A percentile compares a stretch with the other conserved stretches of the same genome.
These are phyloP conservation scores for Echeveria elegans DNA, from an alignment of 164 flowering plant genomes.

Conservation along the genomic window DNA sequence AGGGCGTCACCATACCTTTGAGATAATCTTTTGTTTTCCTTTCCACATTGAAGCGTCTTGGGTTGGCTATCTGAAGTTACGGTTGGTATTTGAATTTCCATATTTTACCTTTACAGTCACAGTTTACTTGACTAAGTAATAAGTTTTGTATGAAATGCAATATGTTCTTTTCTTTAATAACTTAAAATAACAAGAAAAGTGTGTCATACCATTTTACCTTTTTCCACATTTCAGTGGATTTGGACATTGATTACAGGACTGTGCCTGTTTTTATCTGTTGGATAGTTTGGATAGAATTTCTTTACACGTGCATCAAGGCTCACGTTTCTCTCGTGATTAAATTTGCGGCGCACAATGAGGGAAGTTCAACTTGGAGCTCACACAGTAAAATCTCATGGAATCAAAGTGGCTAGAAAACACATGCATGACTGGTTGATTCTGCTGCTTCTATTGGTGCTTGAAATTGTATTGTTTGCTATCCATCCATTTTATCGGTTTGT, in stretches of 20 bases:
- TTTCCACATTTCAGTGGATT: too few relatives aligned
- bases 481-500: too few relatives aligned
- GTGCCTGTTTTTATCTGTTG: too few relatives aligned
- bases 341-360: too few relatives aligned
- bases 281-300: too few relatives aligned
- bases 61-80: not conserved
- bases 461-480: slow-evolving; percentile 14
- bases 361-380: slow-evolving; percentile 22
- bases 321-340: too few relatives aligned
- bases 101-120: not conserved
- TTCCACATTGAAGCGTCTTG: not conserved
- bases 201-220: too few relatives aligned
- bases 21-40: not conserved
- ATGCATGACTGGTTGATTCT: slow-evolving; percentile 44
- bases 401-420: slow-evolving; percentile 25
- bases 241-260: too few relatives aligned
- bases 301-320: too few relatives aligned
- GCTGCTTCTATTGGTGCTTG: slow-evolving; percentile 25
- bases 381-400: slow-evolving; percentile 37
- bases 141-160: not conserved
- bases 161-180: not conserved
- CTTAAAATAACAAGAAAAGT: too few relatives aligned
- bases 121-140: not conserved
- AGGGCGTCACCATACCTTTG: not conserved
- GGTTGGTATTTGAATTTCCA: not conserved